Evolutionary conservation across 352 stramenopile species (phyloP).

Genomic region (Pythium folliculosum): DNA sequence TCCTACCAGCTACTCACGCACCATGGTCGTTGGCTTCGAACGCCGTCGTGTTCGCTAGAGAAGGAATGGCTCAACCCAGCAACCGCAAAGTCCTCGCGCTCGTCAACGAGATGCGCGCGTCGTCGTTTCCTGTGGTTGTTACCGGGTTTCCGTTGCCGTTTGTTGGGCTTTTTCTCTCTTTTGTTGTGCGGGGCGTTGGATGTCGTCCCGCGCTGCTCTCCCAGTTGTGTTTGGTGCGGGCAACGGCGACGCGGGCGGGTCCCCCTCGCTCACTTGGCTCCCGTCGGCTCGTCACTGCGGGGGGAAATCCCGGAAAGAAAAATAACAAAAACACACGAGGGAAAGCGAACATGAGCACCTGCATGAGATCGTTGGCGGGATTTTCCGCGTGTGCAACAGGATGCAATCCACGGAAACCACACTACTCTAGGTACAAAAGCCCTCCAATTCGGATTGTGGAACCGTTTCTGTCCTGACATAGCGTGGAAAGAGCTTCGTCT

Average conservation of each 20-base stretch:
- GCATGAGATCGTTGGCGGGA: constrained; percentile 8
- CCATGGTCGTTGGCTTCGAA: background rate
- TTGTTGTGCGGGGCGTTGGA: background rate
- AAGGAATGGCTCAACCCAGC: too few relatives aligned
- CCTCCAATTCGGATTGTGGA: background rate
- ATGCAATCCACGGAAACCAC: background rate
- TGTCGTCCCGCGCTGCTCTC: background rate
- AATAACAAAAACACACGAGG: constrained; percentile 1
- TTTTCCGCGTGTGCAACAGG: background rate
- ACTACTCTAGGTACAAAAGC: background rate
- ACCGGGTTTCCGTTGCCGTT: background rate
- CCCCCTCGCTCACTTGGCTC: background rate
- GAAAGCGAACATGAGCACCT: too few relatives aligned
- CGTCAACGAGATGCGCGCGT: too few relatives aligned
- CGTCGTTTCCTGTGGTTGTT: too few relatives aligned
- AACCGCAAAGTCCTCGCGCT: too few relatives aligned
- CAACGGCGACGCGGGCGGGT: constrained; percentile 1
- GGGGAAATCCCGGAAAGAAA: background rate
- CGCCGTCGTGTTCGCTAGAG: background rate
- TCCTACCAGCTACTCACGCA: background rate
- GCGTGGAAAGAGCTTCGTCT: background rate
- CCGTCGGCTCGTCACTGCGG: constrained; percentile 10
- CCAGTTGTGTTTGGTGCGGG: background rate
- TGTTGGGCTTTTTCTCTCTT: background rate
- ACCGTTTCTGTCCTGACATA: background rate